These are phyloP conservation scores for Insectozyma bohioensis DNA, from an alignment of 1,139 yeast species.

Conservation along the genomic window DNA sequence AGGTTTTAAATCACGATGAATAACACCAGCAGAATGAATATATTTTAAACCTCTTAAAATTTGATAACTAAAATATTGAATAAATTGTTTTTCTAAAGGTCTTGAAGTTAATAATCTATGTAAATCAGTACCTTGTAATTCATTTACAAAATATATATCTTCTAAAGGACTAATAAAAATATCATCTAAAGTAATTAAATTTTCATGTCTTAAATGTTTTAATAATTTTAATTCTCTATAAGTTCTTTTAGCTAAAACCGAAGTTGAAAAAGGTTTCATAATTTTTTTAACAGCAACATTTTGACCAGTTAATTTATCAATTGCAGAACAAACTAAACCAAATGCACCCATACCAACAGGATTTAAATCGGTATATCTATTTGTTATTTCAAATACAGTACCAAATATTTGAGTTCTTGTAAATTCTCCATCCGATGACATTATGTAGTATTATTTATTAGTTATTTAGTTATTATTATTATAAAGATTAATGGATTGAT, in stretches of 20 bases:
- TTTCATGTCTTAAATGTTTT: constrained; percentile 93
- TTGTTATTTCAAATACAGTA: constrained; percentile 91
- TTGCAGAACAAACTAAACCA: constrained; percentile 95
- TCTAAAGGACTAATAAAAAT: constrained; percentile 93
- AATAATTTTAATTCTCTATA: constrained; percentile 91
- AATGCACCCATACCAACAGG: constrained; percentile 99
- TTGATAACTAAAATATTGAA: constrained; percentile 94
- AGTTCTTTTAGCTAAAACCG: constrained; percentile 93
- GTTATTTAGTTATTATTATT: too few relatives aligned
- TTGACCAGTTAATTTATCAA: constrained; percentile 86
- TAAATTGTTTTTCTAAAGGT: constrained; percentile 93
- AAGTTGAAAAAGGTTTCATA: constrained; percentile 95
- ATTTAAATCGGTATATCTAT: constrained; percentile 83
- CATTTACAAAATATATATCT: constrained; percentile 96
- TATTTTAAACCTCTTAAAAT: constrained; percentile 90
- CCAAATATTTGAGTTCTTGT: constrained; percentile 69
- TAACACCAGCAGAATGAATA: constrained; percentile 96
- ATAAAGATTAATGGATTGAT: too few relatives aligned
- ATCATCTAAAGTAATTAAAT: constrained; percentile 88
- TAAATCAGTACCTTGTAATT: constrained; percentile 92
- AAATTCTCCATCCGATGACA: constrained; percentile 47
- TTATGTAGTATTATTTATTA: constrained; percentile 10
- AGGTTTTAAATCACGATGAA: constrained; percentile 93
- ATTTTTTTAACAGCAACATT: constrained; percentile 96
- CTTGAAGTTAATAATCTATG: constrained; percentile 88